phyloP scores from a whole-genome alignment of 768 basidiomycete species.

The Filobasidium wieringae region DNA sequence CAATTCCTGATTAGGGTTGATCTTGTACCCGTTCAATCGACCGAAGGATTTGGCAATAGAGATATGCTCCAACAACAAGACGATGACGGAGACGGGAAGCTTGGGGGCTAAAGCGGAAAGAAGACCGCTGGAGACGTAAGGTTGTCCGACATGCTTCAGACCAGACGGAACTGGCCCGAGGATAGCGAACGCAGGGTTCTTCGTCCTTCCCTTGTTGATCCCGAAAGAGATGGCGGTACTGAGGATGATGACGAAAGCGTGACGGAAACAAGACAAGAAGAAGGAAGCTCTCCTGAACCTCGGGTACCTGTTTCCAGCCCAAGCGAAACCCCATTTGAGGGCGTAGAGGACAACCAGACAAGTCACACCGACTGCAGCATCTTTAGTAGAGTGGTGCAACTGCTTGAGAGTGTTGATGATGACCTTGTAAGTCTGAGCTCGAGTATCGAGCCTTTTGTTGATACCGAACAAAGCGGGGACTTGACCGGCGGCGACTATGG shows the following conservation, averaged over 20 bases:
- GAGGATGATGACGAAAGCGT: slow-evolving; percentile 53
- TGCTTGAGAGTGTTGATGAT: slow-evolving; percentile 88
- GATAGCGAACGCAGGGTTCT: slow-evolving; percentile 66
- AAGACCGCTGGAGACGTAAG: slow-evolving; percentile 46
- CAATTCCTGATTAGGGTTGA: slow-evolving; percentile 76
- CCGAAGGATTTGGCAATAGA: slow-evolving; percentile 94
- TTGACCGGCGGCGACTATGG: slow-evolving; percentile 62
- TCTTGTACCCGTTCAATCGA: slow-evolving; percentile 83
- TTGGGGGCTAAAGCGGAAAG: slow-evolving; percentile 59
- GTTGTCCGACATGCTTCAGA: slow-evolving; percentile 44
- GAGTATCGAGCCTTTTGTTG: slow-evolving; percentile 63
- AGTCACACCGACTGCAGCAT: slow-evolving; percentile 81
- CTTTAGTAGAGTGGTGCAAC: slow-evolving; percentile 55
- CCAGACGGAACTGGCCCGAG: slow-evolving; percentile 74
- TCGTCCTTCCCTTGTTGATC: slow-evolving; percentile 51
- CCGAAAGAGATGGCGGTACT: slow-evolving; percentile 74
- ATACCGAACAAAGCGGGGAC: slow-evolving; percentile 83
- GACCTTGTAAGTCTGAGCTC: slow-evolving; percentile 69
- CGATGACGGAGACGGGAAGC: slow-evolving; percentile 44
- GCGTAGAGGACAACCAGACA: slow-evolving; percentile 48
- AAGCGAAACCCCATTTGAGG: slow-evolving; percentile 35
- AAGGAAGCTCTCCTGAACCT: slow-evolving; percentile 47
- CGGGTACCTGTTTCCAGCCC: slow-evolving; percentile 24
- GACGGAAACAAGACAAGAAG: slow-evolving; percentile 46
- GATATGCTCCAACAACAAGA: slow-evolving; percentile 83